Conservation (phyloP, 2,329 filamentous ascomycete genomes). For the Epichloe brachyelytri region DNA sequence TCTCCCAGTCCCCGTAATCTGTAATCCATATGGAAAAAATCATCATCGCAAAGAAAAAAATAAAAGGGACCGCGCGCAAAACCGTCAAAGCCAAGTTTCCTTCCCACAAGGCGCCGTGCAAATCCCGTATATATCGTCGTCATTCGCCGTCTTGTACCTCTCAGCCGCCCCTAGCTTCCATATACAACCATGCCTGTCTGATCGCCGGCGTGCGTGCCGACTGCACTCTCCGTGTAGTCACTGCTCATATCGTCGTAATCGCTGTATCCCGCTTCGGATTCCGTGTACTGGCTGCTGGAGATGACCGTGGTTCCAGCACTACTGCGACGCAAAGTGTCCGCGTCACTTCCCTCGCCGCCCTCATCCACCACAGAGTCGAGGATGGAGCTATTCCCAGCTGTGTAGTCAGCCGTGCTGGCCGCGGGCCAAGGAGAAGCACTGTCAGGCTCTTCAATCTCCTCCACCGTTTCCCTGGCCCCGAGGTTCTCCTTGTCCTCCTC, state of each 20-base stretch:
- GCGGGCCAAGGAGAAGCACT: slow-evolving; percentile 9
- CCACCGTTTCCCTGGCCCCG: slow-evolving; percentile 47
- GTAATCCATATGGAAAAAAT: neutral
- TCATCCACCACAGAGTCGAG: slow-evolving; percentile 10
- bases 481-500: slow-evolving; percentile 52
- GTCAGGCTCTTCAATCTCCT: slow-evolving; percentile 33
- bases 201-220: slow-evolving; percentile 8
- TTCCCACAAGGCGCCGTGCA: neutral
- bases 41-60: neutral
- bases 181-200: slow-evolving; percentile 25
- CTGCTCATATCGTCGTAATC: slow-evolving; percentile 30
- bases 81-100: neutral
- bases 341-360: slow-evolving; percentile 30
- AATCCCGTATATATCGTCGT: neutral
- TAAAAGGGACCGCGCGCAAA: neutral
- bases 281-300: slow-evolving; percentile 25
- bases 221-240: slow-evolving; percentile 35
- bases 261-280: slow-evolving; percentile 24
- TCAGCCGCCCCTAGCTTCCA: slow-evolving; percentile 7
- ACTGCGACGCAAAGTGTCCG: slow-evolving; percentile 33
- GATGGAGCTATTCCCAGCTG: slow-evolving; percentile 6
- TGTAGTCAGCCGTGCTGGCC: slow-evolving; percentile 2
- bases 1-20: neutral
- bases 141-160: neutral
- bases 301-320: slow-evolving; percentile 37